These are phyloP conservation scores for Petunia secreta DNA, from an alignment of 257 asterid genomes.

Conservation along the genomic window DNA sequence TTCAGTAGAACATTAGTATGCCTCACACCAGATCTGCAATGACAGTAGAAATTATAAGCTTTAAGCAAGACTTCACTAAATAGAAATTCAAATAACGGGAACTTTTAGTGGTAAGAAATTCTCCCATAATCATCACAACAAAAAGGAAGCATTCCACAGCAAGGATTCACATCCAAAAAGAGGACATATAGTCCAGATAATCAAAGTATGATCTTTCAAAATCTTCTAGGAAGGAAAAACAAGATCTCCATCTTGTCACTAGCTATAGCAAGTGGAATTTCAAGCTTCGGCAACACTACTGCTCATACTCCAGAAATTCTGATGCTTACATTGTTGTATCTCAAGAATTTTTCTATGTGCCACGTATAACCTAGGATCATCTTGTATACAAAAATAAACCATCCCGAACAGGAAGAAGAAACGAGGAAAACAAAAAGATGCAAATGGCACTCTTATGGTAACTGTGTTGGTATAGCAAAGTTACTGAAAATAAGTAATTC, in stretches of 20 bases:
- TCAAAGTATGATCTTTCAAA: constrained; percentile 21
- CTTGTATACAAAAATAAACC: neutral
- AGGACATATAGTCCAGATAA: constrained; percentile 4
- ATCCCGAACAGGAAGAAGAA: neutral
- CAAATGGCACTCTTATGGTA: neutral
- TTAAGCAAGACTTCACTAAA: constrained; percentile 1
- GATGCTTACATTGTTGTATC: constrained; percentile 20
- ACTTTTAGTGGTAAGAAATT: constrained; percentile 1
- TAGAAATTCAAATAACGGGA: constrained; percentile 20
- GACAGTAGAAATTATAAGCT: neutral
- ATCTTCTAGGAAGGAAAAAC: neutral
- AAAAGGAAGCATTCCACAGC: neutral
- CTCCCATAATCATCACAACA: constrained; percentile 22
- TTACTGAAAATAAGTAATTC: neutral
- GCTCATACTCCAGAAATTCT: constrained; percentile 8
- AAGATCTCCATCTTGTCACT: neutral
- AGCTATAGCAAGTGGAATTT: neutral
- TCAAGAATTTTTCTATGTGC: constrained; percentile 15
- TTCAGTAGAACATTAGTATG: constrained; percentile 91
- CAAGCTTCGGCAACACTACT: neutral
- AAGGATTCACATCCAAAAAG: constrained; percentile 19
- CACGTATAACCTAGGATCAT: constrained; percentile 17
- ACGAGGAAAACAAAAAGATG: neutral
- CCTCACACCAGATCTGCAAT: constrained; percentile 89
- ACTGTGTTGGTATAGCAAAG: constrained; percentile 3